phyloP scores from a whole-genome alignment of 768 basidiomycete genomes.

The Lactarius trivialis region DNA sequence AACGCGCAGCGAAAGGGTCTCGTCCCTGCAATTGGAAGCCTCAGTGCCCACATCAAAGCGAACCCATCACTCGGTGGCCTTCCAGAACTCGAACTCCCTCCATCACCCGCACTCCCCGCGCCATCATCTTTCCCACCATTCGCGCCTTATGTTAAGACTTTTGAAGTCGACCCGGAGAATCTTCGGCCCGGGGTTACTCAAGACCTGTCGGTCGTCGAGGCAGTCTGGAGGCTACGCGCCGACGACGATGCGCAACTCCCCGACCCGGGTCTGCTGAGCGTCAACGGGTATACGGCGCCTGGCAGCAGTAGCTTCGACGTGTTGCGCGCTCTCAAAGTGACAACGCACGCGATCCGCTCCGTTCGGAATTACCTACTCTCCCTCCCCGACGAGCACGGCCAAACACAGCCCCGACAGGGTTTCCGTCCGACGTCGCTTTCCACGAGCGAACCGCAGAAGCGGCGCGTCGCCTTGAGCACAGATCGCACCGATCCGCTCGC shows the following conservation, averaged over 20 bases:
- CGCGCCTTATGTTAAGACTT: conserved; percentile 53
- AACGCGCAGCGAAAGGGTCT: conserved; percentile 47
- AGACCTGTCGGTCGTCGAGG: conserved; percentile 61
- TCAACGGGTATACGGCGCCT: conserved; percentile 4
- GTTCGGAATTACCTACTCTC: conserved; percentile 73
- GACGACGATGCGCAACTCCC: not conserved
- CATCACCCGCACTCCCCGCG: conserved; percentile 54
- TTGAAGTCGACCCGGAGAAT: conserved; percentile 69
- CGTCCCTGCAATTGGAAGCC: conserved; percentile 71
- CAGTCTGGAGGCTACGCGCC: conserved; percentile 57
- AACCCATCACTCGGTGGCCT: conserved; percentile 38
- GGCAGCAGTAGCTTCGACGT: conserved; percentile 43
- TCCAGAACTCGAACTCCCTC: conserved; percentile 58
- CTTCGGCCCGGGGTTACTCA: conserved; percentile 71
- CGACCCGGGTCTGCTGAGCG: conserved; percentile 11
- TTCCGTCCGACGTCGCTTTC: conserved; percentile 49
- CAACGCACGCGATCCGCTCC: conserved; percentile 73
- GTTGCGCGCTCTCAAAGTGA: conserved; percentile 64
- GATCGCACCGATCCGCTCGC: conserved; percentile 52
- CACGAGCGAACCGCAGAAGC: conserved; percentile 32
- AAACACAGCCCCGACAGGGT: conserved; percentile 32
- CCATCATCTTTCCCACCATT: conserved; percentile 38
- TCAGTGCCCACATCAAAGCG: conserved; percentile 27
- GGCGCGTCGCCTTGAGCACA: conserved; percentile 30
- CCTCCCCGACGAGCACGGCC: not conserved